Evolutionary conservation across 2,329 filamentous ascomycete genomes (phyloP).

Genomic region (Cladosporium oxysporum): DNA sequence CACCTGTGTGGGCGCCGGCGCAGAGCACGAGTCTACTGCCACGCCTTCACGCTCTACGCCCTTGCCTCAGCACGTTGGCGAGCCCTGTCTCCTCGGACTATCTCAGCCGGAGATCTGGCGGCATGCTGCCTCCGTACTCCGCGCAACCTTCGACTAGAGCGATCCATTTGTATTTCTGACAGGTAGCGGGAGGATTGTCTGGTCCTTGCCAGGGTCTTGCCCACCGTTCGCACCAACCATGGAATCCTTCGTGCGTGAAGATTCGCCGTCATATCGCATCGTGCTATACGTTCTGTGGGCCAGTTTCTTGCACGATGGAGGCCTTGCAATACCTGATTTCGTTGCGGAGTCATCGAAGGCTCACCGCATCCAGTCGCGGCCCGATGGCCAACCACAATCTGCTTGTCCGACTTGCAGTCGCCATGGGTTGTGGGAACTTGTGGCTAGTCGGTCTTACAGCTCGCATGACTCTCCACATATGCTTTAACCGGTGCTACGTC

Average conservation of each 20-base stretch:
- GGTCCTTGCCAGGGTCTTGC: neutral
- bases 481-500: slow-evolving; percentile 18
- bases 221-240: neutral
- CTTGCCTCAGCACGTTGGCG: slow-evolving; percentile 14
- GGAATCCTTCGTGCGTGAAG: slow-evolving; percentile 9
- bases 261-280: neutral
- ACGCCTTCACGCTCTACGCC: slow-evolving; percentile 1
- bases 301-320: neutral
- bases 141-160: neutral
- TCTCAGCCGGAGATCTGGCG: slow-evolving; percentile 8
- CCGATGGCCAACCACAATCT: slow-evolving; percentile 15
- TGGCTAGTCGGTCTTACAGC: slow-evolving; percentile 8
- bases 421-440: neutral
- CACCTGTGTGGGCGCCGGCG: slow-evolving; percentile 1
- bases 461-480: slow-evolving; percentile 18
- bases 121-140: neutral
- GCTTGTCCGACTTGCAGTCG: neutral
- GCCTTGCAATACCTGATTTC: neutral
- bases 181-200: slow-evolving; percentile 15
- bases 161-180: slow-evolving; percentile 5
- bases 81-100: neutral
- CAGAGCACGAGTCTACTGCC: slow-evolving; percentile 11
- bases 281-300: neutral
- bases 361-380: slow-evolving; percentile 10
- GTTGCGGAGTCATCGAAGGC: slow-evolving; percentile 3